Percentiles rank a stretch among this genome's conserved stretches.
These are phyloP conservation scores for Blastomyces gilchristii DNA, from an alignment of 2,329 filamentous ascomycete species.

Conservation along the genomic window DNA sequence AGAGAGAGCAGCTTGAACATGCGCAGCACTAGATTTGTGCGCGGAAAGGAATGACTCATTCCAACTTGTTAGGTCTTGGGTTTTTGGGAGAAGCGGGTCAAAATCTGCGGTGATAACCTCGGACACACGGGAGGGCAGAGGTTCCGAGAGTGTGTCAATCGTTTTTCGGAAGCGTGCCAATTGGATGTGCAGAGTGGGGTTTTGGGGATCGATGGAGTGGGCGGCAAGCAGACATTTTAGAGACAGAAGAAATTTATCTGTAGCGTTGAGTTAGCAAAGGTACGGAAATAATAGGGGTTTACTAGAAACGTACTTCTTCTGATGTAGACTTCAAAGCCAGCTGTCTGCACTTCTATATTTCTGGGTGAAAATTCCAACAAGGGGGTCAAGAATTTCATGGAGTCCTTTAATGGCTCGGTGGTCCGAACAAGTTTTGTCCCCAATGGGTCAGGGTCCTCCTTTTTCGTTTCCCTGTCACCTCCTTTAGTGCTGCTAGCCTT, in stretches of 20 bases:
- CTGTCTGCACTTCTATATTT: conserved; percentile 69
- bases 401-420: conserved; percentile 70
- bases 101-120: conserved; percentile 63
- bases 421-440: conserved; percentile 73
- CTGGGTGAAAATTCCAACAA: conserved; percentile 73
- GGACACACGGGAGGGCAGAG: conserved; percentile 54
- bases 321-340: conserved; percentile 83
- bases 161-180: conserved; percentile 57
- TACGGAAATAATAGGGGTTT: conserved; percentile 4
- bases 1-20: conserved; percentile 55
- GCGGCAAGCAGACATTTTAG: conserved; percentile 74
- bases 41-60: conserved; percentile 57
- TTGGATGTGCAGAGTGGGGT: conserved; percentile 68
- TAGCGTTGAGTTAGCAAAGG: conserved; percentile 19
- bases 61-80: conserved; percentile 48
- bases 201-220: conserved; percentile 54
- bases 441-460: conserved; percentile 80
- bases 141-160: conserved; percentile 46
- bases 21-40: conserved; percentile 51
- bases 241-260: conserved; percentile 80
- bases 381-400: conserved; percentile 73
- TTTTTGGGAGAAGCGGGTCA: conserved; percentile 47
- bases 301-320: conserved; percentile 56
- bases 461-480: conserved; percentile 53
- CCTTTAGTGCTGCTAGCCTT: conserved; percentile 57